phyloP scores from a whole-genome alignment of 306 rosid genomes.

The Rubus parviflorus region DNA sequence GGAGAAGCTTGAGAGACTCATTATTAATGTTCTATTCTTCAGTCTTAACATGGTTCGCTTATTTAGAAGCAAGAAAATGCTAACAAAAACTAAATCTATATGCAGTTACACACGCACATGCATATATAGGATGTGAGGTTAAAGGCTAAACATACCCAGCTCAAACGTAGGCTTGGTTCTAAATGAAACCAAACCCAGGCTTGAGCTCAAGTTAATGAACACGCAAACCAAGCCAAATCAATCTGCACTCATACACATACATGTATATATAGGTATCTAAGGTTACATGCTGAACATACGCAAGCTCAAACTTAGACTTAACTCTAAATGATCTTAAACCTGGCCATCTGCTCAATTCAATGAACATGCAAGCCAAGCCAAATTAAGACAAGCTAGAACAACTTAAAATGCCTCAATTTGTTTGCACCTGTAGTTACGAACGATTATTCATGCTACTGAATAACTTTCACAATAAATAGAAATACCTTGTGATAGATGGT shows the following conservation, averaged over 20 bases:
- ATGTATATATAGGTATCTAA: background rate
- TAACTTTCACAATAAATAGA: slow-evolving; percentile 15
- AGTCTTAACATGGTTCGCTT: background rate
- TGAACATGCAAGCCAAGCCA: background rate
- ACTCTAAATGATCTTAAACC: background rate
- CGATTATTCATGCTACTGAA: background rate
- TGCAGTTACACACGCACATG: background rate
- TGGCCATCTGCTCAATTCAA: background rate
- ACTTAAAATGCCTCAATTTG: background rate
- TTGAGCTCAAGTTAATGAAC: background rate
- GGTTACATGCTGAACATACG: background rate
- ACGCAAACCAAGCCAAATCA: background rate
- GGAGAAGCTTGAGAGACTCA: background rate
- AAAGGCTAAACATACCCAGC: background rate
- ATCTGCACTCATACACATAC: background rate
- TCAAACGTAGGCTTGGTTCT: background rate
- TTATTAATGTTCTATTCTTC: background rate
- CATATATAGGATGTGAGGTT: background rate
- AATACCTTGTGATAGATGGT: slow-evolving; percentile 88
- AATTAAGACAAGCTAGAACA: background rate
- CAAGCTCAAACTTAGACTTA: background rate
- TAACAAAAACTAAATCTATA: background rate
- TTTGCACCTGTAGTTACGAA: background rate
- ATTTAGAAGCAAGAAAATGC: background rate
- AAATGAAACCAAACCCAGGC: background rate